These are phyloP conservation scores for Dichotomocladium elegans DNA, from an alignment of 371 early-diverging fungal genomes.

Conservation along the genomic window DNA sequence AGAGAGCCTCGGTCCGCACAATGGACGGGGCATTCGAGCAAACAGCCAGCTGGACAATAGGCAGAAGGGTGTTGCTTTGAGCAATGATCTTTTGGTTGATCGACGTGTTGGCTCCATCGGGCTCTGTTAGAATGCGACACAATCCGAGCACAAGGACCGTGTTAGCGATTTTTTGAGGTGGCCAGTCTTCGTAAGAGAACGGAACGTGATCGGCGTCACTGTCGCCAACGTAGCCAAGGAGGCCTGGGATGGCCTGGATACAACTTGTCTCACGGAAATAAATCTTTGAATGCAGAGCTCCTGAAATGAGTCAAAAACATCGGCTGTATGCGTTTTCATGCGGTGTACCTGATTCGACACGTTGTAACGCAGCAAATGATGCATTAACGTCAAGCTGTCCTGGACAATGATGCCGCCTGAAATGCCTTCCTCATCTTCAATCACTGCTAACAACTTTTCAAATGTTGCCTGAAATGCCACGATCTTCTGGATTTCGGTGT, in stretches of 20 bases:
- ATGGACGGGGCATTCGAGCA: conserved; percentile 58
- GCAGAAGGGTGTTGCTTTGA: conserved; percentile 69
- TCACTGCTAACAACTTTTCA: conserved; percentile 81
- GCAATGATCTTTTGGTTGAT: conserved; percentile 87
- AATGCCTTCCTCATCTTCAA: conserved; percentile 89
- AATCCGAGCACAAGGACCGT: conserved; percentile 79
- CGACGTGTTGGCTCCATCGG: conserved; percentile 80
- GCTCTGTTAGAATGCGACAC: conserved; percentile 84
- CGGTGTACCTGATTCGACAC: conserved; percentile 88
- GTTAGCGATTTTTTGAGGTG: conserved; percentile 80
- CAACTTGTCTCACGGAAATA: conserved; percentile 95
- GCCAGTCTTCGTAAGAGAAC: conserved; percentile 53
- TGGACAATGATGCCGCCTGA: conserved; percentile 94
- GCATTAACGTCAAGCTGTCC: conserved; percentile 89
- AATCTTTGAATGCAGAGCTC: conserved; percentile 62
- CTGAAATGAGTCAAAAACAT: not conserved
- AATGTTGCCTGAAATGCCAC: conserved; percentile 97
- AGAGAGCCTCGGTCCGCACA: conserved; percentile 71
- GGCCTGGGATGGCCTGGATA: conserved; percentile 77
- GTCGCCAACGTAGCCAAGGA: conserved; percentile 64
- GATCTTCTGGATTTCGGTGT: conserved; percentile 96
- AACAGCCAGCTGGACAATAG: conserved; percentile 60
- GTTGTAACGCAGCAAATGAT: conserved; percentile 89
- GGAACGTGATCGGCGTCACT: conserved; percentile 55
- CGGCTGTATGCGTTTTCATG: not conserved